Conservation (phyloP, 192 early-diverging fungal genomes). For the Obelidium mucronatum region DNA sequence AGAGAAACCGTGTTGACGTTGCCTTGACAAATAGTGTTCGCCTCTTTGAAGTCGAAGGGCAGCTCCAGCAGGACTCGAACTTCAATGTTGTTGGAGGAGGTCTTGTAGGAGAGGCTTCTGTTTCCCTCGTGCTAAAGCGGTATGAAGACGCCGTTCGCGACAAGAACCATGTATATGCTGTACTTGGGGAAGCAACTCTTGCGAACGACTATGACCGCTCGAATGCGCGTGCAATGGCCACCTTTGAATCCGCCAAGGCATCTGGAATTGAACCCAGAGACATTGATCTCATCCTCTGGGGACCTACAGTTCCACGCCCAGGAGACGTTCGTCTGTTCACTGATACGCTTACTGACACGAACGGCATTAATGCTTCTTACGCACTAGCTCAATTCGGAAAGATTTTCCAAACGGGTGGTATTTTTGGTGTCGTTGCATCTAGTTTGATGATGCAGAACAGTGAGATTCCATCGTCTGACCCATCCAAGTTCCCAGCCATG, state of each 20-base stretch:
- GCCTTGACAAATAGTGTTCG: background rate
- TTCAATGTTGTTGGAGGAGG: background rate
- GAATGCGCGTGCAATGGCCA: background rate
- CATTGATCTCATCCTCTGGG: background rate
- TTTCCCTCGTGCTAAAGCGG: slow-evolving; percentile 9
- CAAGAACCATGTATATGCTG: background rate
- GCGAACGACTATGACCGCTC: background rate
- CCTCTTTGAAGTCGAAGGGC: background rate
- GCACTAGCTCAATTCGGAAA: no score
- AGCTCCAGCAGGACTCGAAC: background rate
- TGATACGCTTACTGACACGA: no score
- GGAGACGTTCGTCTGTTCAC: no score
- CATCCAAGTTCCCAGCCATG: no score
- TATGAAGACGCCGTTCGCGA: slow-evolving; percentile 7
- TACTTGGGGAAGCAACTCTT: background rate
- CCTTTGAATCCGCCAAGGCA: background rate
- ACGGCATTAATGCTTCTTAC: no score
- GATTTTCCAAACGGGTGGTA: no score
- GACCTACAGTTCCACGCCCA: no score
- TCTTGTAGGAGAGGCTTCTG: background rate
- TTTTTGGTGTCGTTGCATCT: no score
- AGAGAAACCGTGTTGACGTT: background rate
- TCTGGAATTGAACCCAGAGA: background rate
- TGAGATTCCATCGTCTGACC: no score
- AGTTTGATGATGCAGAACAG: no score